Evolutionary conservation across 352 stramenopile species (phyloP).

Genomic region (Phytophthora citrophthora): DNA sequence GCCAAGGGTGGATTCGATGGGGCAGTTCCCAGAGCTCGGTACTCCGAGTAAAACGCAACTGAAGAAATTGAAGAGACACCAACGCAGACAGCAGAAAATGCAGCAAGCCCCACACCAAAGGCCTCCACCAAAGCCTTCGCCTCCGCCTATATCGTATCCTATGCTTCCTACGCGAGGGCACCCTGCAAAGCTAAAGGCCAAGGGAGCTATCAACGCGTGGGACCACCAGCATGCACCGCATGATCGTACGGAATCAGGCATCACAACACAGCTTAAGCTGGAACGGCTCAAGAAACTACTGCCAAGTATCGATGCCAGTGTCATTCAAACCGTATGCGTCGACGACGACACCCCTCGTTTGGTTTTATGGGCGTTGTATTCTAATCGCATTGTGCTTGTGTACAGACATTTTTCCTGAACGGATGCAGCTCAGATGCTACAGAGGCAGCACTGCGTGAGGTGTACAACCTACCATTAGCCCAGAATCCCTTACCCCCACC

Average conservation of each 20-base stretch:
- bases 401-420: conserved; percentile 75
- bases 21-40: conserved; percentile 59
- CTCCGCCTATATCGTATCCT: conserved; percentile 24
- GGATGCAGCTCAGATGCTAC: conserved; percentile 67
- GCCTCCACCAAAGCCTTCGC: conserved; percentile 39
- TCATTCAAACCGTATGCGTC: conserved; percentile 59
- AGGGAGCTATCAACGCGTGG: conserved; percentile 36
- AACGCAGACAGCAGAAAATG: conserved; percentile 36
- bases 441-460: conserved; percentile 66
- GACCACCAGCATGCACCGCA: conserved; percentile 28
- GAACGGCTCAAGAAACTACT: conserved; percentile 65
- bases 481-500: conserved; percentile 13
- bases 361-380: not conserved
- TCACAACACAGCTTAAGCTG: conserved; percentile 73
- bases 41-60: conserved; percentile 39
- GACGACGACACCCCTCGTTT: not conserved
- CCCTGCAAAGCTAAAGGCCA: conserved; percentile 18
- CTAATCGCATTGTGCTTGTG: conserved; percentile 18
- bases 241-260: conserved; percentile 45
- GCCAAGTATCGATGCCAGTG: conserved; percentile 54
- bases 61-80: conserved; percentile 34
- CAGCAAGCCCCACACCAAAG: conserved; percentile 31
- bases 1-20: conserved; percentile 52
- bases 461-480: conserved; percentile 58
- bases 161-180: conserved; percentile 22